Percentiles rank a stretch among this genome's conserved stretches.
Evolutionary conservation across 129 eudicot genomes (phyloP).

Genomic region (Gnaphalium uliginosum): DNA sequence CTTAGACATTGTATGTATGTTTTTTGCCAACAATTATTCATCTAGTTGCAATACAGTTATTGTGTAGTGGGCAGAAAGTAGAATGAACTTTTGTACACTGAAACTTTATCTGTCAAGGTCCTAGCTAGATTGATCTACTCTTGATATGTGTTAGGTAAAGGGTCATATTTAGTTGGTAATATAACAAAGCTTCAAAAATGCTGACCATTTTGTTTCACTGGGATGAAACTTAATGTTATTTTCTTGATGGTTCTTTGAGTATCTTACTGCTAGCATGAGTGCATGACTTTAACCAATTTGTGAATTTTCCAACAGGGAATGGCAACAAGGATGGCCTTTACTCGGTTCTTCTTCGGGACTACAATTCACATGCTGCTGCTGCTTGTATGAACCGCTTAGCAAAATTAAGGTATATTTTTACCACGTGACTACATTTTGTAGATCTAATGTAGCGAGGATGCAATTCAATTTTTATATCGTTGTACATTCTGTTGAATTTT

Average conservation of each 20-base stretch:
- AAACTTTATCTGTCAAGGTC: neutral
- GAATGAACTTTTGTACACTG: neutral
- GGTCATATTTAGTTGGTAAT: neutral
- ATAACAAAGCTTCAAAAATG: neutral
- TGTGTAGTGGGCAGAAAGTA: neutral
- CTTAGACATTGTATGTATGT: neutral
- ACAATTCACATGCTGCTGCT: constrained; percentile 93
- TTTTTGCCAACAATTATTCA: neutral
- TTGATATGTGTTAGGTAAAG: neutral
- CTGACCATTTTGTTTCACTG: neutral
- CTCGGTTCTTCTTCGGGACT: constrained; percentile 94
- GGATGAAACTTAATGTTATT: neutral
- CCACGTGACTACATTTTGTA: constrained; percentile 2
- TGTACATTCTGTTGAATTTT: neutral
- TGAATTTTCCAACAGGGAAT: constrained; percentile 55
- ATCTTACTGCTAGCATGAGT: neutral
- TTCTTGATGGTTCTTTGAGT: constrained; percentile 1
- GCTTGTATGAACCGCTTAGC: constrained; percentile 96
- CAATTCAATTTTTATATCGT: neutral
- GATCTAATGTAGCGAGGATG: neutral
- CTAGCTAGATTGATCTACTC: neutral
- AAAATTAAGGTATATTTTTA: constrained; percentile 68
- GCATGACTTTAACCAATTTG: neutral
- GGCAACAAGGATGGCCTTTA: constrained; percentile 94
- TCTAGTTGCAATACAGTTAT: neutral